Evolutionary conservation across 805 yeast genomes (phyloP).

Genomic region (Torulaspora indica): DNA sequence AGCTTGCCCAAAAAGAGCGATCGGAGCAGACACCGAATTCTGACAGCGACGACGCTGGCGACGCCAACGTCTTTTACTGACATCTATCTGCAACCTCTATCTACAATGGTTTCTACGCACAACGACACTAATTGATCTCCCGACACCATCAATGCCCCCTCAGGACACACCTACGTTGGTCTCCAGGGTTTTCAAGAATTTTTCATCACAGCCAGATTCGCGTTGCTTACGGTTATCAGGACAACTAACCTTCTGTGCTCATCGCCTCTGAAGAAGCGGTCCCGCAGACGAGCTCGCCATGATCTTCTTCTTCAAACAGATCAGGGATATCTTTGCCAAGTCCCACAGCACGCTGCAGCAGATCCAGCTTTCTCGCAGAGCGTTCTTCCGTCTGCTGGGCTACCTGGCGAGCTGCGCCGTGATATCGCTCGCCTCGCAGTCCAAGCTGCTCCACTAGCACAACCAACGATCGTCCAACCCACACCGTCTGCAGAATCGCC

Average conservation of each 20-base stretch:
- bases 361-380: conserved; percentile 31
- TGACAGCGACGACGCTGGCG: conserved; percentile 4
- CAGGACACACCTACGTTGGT: too few relatives aligned
- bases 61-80: conserved; percentile 1
- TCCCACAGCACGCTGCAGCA: conserved; percentile 32
- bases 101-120: too few relatives aligned
- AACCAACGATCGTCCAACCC: background rate
- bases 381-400: conserved; percentile 36
- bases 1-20: conserved; percentile 19
- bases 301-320: conserved; percentile 31
- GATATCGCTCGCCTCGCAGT: conserved; percentile 32
- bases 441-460: conserved; percentile 13
- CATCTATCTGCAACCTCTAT: too few relatives aligned
- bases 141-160: too few relatives aligned
- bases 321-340: conserved; percentile 33
- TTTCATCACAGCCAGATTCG: too few relatives aligned
- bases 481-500: background rate
- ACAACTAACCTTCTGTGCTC: too few relatives aligned
- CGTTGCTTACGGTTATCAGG: too few relatives aligned
- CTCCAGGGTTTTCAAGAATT: too few relatives aligned
- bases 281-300: conserved; percentile 7
- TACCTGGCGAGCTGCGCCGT: conserved; percentile 35
- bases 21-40: background rate
- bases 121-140: background rate
- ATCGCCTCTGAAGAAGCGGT: too few relatives aligned